These are phyloP conservation scores for Huntiella savannae DNA, from an alignment of 2,329 filamentous ascomycete species.

Conservation along the genomic window DNA sequence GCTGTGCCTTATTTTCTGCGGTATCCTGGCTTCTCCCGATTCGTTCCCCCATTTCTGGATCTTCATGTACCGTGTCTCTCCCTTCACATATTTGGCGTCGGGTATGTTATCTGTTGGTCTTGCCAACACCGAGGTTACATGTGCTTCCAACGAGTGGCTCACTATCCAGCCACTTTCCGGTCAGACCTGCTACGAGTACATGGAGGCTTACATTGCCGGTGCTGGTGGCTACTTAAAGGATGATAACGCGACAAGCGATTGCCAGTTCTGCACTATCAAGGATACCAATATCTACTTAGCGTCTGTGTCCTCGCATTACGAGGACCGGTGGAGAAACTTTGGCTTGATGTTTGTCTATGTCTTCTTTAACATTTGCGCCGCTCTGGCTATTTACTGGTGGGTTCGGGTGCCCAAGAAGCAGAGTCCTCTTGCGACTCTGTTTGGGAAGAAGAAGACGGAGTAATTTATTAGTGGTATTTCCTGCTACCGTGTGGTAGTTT, in stretches of 20 bases:
- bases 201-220: slow-evolving; percentile 28
- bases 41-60: slow-evolving; percentile 58
- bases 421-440: slow-evolving; percentile 10
- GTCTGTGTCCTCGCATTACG: slow-evolving; percentile 31
- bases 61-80: slow-evolving; percentile 67
- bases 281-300: slow-evolving; percentile 34
- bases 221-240: slow-evolving; percentile 37
- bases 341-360: slow-evolving; percentile 42
- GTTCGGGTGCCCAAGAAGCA: slow-evolving; percentile 27
- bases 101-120: slow-evolving; percentile 54
- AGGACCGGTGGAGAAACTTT: slow-evolving; percentile 48
- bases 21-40: slow-evolving; percentile 47
- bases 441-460: slow-evolving; percentile 19
- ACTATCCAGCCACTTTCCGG: slow-evolving; percentile 41
- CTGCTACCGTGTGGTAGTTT: not conserved
- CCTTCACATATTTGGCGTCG: slow-evolving; percentile 63
- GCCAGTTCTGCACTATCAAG: slow-evolving; percentile 34
- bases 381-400: slow-evolving; percentile 37
- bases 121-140: slow-evolving; percentile 45
- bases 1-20: slow-evolving; percentile 54
- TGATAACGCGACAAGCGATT: slow-evolving; percentile 25
- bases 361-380: slow-evolving; percentile 36
- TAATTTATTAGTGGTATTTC: slow-evolving; percentile 8
- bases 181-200: slow-evolving; percentile 41
- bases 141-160: slow-evolving; percentile 50